These are phyloP conservation scores for Trichopus zeylanicus DNA, from an alignment of 116 monocot genomes.

Conservation along the genomic window DNA sequence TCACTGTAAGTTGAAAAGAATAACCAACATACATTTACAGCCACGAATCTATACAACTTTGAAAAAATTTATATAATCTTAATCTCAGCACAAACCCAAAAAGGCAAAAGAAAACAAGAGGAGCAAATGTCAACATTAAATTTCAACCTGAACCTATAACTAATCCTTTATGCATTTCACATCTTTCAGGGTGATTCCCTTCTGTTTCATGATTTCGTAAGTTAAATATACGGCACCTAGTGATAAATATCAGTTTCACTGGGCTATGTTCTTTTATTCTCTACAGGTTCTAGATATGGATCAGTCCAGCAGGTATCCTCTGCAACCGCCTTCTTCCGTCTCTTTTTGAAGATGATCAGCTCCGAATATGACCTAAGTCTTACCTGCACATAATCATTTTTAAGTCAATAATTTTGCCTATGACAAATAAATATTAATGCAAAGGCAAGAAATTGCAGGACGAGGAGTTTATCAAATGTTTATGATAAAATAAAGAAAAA, in stretches of 20 bases:
- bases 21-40: background rate
- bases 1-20: background rate
- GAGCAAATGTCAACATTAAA: too few relatives aligned
- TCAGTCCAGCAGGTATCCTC: slow-evolving; percentile 53
- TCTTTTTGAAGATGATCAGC: slow-evolving; percentile 36
- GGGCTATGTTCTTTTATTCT: background rate
- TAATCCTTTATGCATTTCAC: too few relatives aligned
- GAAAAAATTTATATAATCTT: background rate
- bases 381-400: slow-evolving; percentile 20
- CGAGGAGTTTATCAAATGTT: too few relatives aligned
- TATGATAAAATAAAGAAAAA: too few relatives aligned
- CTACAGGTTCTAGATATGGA: slow-evolving; percentile 22
- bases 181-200: background rate
- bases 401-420: background rate
- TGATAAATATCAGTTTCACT: background rate
- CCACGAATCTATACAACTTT: background rate
- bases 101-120: too few relatives aligned
- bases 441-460: background rate
- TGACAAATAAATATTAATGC: background rate
- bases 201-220: background rate
- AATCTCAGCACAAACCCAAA: too few relatives aligned
- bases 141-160: too few relatives aligned
- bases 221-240: background rate
- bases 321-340: slow-evolving; percentile 39
- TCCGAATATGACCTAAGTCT: slow-evolving; percentile 42